Evolutionary conservation across 2,329 filamentous ascomycete genomes (phyloP).

Genomic region (Dissoconium aciculare): DNA sequence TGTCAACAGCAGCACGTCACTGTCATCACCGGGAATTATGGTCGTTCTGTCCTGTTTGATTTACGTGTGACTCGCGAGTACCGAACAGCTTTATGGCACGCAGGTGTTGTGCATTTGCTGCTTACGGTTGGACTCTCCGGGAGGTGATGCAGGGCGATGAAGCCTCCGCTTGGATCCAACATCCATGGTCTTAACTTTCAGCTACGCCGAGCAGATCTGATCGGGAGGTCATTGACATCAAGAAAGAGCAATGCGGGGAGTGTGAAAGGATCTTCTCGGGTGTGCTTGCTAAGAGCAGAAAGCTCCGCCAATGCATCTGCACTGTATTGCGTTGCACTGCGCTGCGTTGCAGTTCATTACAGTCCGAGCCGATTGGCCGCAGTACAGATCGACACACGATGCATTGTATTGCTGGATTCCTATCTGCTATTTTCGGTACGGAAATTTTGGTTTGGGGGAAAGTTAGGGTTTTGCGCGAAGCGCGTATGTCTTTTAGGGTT

Average conservation of each 20-base stretch:
- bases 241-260: too few species aligned
- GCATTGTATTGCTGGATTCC: too few species aligned
- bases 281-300: too few species aligned
- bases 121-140: background rate
- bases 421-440: too few species aligned
- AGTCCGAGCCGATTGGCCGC: background rate
- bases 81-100: background rate
- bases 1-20: background rate
- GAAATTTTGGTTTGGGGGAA: too few species aligned
- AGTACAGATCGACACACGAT: too few species aligned
- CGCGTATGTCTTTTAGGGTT: too few species aligned
- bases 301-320: background rate
- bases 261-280: too few species aligned
- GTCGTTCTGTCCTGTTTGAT: background rate
- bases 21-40: background rate
- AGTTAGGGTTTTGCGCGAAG: too few species aligned
- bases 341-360: background rate
- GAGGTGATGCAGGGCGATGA: background rate
- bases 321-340: too few species aligned
- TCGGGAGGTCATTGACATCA: too few species aligned
- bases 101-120: background rate
- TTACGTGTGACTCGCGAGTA: background rate
- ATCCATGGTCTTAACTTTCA: background rate
- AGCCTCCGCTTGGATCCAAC: background rate
- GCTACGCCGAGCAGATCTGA: too few species aligned